Evolutionary conservation across 371 early-diverging fungal species (phyloP).

Genomic region (Apophysomyces trapeziformis): DNA sequence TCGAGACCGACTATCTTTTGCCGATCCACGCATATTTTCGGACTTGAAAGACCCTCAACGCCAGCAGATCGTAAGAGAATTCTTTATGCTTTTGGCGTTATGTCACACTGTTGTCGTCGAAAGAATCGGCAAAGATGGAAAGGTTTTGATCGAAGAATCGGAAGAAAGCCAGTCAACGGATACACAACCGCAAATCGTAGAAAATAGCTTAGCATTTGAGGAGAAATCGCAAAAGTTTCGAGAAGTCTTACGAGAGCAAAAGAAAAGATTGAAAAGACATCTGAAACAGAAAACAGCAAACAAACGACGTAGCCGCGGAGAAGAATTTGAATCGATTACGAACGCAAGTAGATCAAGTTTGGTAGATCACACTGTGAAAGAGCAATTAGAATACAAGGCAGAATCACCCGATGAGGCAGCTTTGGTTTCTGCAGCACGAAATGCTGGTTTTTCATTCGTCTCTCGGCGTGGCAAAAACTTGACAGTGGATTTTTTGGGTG

Average conservation of each 20-base stretch:
- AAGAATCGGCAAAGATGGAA: conserved; percentile 56
- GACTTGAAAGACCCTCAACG: conserved; percentile 52
- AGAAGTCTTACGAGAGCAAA: conserved; percentile 12
- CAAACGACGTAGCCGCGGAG: conserved; percentile 15
- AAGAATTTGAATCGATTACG: conserved; percentile 20
- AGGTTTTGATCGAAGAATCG: conserved; percentile 34
- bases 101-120: conserved; percentile 96
- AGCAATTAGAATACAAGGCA: conserved; percentile 55
- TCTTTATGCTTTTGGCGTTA: conserved; percentile 84
- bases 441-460: conserved; percentile 87
- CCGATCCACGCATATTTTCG: conserved; percentile 78
- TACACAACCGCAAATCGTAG: not conserved
- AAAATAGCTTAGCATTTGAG: not conserved
- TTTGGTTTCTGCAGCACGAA: conserved; percentile 83
- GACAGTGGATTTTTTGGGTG: conserved; percentile 72
- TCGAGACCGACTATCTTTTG: conserved; percentile 75
- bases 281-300: conserved; percentile 12
- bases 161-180: conserved; percentile 18
- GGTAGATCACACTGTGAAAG: conserved; percentile 40
- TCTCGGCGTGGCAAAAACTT: conserved; percentile 36
- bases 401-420: conserved; percentile 92
- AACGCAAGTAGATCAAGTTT: conserved; percentile 20
- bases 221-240: not conserved
- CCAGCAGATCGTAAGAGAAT: conserved; percentile 61
- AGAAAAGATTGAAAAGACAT: conserved; percentile 15